A percentile compares a stretch with the other conserved stretches of the same genome.
Evolutionary conservation across 2,329 filamentous ascomycete genomes (phyloP).

Genomic region (Venturia asperata): DNA sequence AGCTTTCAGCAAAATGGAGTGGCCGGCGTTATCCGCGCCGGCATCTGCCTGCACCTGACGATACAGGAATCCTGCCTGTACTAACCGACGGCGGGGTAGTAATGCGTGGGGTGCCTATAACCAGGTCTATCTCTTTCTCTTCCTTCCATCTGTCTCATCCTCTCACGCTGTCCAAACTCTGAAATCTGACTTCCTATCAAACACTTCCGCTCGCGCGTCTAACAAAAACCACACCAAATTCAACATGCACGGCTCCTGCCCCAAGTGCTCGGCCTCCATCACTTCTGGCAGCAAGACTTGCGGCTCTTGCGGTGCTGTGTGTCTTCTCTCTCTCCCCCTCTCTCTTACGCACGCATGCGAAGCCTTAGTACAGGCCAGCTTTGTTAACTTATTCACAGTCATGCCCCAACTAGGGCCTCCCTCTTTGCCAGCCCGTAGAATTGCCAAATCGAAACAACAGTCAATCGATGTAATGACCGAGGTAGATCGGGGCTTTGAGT

Average conservation of each 20-base stretch:
- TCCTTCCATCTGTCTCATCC: neutral
- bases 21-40: conserved; percentile 5
- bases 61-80: neutral
- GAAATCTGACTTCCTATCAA: neutral
- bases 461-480: neutral
- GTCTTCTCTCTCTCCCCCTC: neutral
- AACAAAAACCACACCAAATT: neutral
- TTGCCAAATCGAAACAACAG: neutral
- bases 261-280: conserved; percentile 34
- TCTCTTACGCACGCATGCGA: too few species aligned
- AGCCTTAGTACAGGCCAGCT: neutral
- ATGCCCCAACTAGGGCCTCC: neutral
- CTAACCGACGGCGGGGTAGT: neutral
- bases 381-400: neutral
- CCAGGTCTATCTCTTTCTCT: neutral
- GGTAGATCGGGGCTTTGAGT: neutral
- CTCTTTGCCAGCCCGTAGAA: neutral
- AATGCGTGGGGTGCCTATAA: neutral
- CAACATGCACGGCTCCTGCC: conserved; percentile 27
- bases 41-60: neutral
- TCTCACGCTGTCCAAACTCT: neutral
- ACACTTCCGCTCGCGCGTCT: neutral
- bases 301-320: conserved; percentile 29
- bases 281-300: conserved; percentile 31
- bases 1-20: too few species aligned